phyloP scores from a whole-genome alignment of 225 moss, liverwort and hornwort species.

The Asterella californica region DNA sequence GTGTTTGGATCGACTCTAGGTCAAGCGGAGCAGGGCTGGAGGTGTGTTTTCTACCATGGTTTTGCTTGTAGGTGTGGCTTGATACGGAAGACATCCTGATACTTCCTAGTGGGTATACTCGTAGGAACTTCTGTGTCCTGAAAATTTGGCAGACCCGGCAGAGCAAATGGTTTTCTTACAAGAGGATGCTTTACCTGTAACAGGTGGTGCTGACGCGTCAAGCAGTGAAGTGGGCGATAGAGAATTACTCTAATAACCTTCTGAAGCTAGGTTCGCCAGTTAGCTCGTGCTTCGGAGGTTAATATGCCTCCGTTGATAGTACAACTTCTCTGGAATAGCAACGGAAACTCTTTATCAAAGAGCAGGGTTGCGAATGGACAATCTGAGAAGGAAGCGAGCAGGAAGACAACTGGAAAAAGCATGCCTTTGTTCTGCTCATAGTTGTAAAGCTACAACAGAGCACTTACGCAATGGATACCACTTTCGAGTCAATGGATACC shows the following conservation, averaged over 20 bases:
- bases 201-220: not conserved
- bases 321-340: too few relatives aligned
- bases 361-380: too few relatives aligned
- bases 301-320: too few relatives aligned
- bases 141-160: not conserved
- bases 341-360: too few relatives aligned
- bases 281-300: too few relatives aligned
- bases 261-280: not conserved
- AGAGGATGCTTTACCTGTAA: not conserved
- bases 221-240: not conserved
- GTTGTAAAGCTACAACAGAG: too few relatives aligned
- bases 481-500: too few relatives aligned
- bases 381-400: too few relatives aligned
- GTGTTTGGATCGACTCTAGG: not conserved
- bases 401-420: too few relatives aligned
- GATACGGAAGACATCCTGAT: not conserved
- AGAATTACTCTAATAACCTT: not conserved
- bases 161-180: not conserved
- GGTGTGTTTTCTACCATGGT: not conserved
- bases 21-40: not conserved
- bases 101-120: not conserved
- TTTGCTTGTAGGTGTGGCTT: not conserved
- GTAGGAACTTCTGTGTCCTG: not conserved
- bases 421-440: too few relatives aligned
- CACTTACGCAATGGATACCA: too few relatives aligned